These are phyloP conservation scores for Albugo laibachii DNA, from an alignment of 352 stramenopile genomes.

Conservation along the genomic window DNA sequence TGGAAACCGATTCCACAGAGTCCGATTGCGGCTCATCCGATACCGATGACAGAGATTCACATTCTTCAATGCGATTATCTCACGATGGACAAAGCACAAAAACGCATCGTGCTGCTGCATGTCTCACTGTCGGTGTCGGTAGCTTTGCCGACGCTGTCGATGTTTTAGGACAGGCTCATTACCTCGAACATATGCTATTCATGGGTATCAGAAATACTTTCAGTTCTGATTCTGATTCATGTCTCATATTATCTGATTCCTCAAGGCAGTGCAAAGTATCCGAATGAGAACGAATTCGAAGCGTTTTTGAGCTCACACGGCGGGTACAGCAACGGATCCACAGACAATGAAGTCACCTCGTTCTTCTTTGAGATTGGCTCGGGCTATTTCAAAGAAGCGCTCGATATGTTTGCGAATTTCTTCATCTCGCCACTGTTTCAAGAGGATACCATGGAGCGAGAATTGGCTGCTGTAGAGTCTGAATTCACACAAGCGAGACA, in stretches of 20 bases:
- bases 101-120: conserved; percentile 27
- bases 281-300: conserved; percentile 87
- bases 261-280: conserved; percentile 73
- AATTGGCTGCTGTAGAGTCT: conserved; percentile 74
- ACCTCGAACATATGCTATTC: conserved; percentile 94
- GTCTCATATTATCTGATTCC: not conserved
- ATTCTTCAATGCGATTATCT: too few species aligned
- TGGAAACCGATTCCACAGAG: conserved; percentile 7
- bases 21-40: not conserved
- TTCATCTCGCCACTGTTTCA: conserved; percentile 83
- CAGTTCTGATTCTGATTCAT: not conserved
- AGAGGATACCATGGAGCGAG: conserved; percentile 50
- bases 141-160: conserved; percentile 48
- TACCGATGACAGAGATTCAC: not conserved
- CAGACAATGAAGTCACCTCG: conserved; percentile 82
- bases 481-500: conserved; percentile 71
- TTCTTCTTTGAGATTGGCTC: conserved; percentile 87
- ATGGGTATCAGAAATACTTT: conserved; percentile 56
- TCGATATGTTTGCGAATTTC: conserved; percentile 90
- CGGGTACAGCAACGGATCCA: conserved; percentile 83
- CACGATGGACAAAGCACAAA: conserved; percentile 1
- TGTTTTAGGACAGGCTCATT: conserved; percentile 76
- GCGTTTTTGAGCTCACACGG: conserved; percentile 74
- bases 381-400: conserved; percentile 27
- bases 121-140: conserved; percentile 43